Conservation (phyloP, 768 basidiomycete genomes). For the Leccinum rimulosum region DNA sequence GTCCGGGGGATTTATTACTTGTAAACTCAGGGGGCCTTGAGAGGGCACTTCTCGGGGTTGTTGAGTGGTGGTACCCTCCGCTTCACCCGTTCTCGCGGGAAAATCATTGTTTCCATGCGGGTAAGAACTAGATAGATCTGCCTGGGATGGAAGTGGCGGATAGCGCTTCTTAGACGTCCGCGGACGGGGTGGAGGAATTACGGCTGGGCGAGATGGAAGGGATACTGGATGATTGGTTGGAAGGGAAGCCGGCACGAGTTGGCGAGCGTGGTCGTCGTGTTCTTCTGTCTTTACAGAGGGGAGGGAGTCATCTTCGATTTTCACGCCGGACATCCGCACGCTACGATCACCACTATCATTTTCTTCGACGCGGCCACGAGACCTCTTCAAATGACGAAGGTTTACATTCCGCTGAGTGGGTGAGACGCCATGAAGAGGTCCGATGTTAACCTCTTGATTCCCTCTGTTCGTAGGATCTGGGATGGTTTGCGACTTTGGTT, state of each 20-base stretch:
- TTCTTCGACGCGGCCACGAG: constrained; percentile 26
- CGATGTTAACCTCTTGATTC: constrained; percentile 22
- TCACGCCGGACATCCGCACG: constrained; percentile 18
- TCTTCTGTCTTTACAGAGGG: constrained; percentile 18
- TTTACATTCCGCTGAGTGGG: constrained; percentile 29
- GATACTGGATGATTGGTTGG: not conserved
- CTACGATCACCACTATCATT: constrained; percentile 30
- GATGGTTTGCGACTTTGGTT: constrained; percentile 25
- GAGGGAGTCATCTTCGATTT: constrained; percentile 16
- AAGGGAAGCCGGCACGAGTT: not conserved
- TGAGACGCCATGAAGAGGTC: constrained; percentile 20
- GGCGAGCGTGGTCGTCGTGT: constrained; percentile 3
- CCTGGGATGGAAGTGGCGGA: not conserved
- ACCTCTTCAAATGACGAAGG: constrained; percentile 31
- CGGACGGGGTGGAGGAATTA: constrained; percentile 29
- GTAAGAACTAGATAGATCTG: not conserved
- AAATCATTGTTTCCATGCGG: not conserved
- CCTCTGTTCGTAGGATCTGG: constrained; percentile 8
- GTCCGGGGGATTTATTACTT: constrained; percentile 8
- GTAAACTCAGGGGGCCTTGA: constrained; percentile 5
- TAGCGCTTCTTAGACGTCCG: constrained; percentile 11
- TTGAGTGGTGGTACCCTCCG: not conserved
- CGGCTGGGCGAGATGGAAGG: constrained; percentile 16
- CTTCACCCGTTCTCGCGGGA: not conserved
- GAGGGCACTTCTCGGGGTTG: not conserved